Evolutionary conservation across 108 stramenopile species (phyloP).

Genomic region (Nitzschia inconspicua): DNA sequence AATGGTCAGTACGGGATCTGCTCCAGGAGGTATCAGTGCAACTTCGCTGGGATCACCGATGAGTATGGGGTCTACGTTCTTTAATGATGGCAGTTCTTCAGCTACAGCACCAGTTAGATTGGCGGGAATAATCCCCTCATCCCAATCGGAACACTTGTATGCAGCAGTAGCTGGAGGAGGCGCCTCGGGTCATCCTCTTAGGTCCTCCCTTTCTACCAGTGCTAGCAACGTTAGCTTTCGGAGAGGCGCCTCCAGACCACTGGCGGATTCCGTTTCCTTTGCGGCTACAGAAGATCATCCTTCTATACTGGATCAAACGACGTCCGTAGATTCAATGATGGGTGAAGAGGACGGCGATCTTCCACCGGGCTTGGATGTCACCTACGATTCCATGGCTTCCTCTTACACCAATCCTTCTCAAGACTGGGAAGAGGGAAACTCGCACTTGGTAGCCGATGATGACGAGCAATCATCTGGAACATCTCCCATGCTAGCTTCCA

Average conservation of each 20-base stretch:
- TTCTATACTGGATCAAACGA: slow-evolving; percentile 42
- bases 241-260: not conserved
- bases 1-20: too few species aligned
- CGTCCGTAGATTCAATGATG: slow-evolving; percentile 24
- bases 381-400: slow-evolving; percentile 34
- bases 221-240: slow-evolving; percentile 1
- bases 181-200: too few species aligned
- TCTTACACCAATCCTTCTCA: slow-evolving; percentile 10
- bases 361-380: slow-evolving; percentile 46
- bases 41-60: too few species aligned
- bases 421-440: slow-evolving; percentile 25
- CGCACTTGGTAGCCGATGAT: slow-evolving; percentile 21
- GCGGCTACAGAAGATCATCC: not conserved
- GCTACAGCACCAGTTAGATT: too few species aligned
- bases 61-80: too few species aligned
- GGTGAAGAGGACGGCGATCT: slow-evolving; percentile 37
- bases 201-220: slow-evolving; percentile 9
- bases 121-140: too few species aligned
- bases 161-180: too few species aligned
- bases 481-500: slow-evolving; percentile 5
- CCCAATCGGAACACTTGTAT: too few species aligned
- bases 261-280: slow-evolving; percentile 13
- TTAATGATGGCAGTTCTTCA: too few species aligned
- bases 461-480: slow-evolving; percentile 9
- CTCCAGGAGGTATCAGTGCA: too few species aligned